Evolutionary conservation across 495 filamentous ascomycete species (phyloP), one percentile per base, ranked within the genome.

Genomic region (Cercophora newfieldiana): DNA sequence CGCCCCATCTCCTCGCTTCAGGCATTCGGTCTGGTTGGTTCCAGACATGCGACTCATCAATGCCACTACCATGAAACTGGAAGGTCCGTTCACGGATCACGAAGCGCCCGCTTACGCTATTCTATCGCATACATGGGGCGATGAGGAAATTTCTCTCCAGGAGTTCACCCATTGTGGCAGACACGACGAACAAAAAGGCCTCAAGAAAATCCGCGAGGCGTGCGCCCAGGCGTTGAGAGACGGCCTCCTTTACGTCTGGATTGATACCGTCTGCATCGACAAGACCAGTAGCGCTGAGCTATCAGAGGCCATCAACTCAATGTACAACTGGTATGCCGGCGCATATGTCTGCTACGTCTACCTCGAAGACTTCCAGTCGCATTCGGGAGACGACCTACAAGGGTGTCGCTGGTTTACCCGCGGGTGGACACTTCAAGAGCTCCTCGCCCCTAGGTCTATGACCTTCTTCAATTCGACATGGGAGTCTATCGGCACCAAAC

Each of bases 11-110:
- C n/a, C n/a, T n/a, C n/a, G n/a, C n/a, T n/a, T n/a, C n/a, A n/a
- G n/a, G n/a, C n/a, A n/a, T n/a, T n/a, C n/a, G n/a, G n/a, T n/a
- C n/a, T n/a, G n/a, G n/a, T n/a, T n/a, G n/a, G n/a, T n/a, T n/a
- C n/a, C n/a, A n/a, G n/a, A 33, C 4, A 83, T 81, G 80, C 74
- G 77, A 33, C 68, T 83, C n/a, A 74, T 83, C 55, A 62, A 82
- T 31, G 73, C 76, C 22, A 66, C 66, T 7, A 80, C 74, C 2
- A 68, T 77, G 1, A 55, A 72, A 22, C 65, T 83, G 2, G 33
- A 70, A 30, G 37, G 12, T 2, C 69, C 75, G 31, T 81, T 80
- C 51, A 44, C 26, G 7, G 61, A 64, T 6, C 14, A 28, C 24
- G 7, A 61, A 3, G 63, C 67, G 14, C 80, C 78, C 1, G 33